Conservation (phyloP, 169 alveolate genomes). For the Eimeria zaria region DNA sequence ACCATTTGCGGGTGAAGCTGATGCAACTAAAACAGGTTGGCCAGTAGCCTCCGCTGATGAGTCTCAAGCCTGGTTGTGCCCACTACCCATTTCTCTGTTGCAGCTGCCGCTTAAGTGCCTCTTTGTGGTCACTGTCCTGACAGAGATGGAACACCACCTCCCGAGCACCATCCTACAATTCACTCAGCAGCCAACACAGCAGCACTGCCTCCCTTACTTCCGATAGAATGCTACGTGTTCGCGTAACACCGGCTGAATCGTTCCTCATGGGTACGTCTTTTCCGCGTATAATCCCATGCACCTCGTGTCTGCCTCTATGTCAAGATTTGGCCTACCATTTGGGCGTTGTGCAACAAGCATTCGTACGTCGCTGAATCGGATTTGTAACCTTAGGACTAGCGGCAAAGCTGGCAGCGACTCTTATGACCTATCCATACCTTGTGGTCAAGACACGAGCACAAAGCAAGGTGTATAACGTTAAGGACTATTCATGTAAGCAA, state of each 20-base stretch:
- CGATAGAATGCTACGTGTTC: conserved; percentile 29
- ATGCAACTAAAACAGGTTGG: conserved; percentile 67
- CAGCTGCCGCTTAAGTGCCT: not conserved
- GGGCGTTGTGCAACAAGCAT: too few species aligned
- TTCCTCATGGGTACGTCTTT: conserved; percentile 68
- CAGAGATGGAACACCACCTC: conserved; percentile 63
- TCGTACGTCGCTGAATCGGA: not conserved
- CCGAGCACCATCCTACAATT: conserved; percentile 31
- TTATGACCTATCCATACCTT: conserved; percentile 81
- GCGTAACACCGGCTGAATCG: conserved; percentile 78
- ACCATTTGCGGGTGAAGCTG: conserved; percentile 60
- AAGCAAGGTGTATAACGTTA: conserved; percentile 69
- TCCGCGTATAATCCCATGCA: not conserved
- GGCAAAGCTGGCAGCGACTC: conserved; percentile 84
- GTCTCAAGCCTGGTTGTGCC: not conserved
- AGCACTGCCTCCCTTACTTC: conserved; percentile 37
- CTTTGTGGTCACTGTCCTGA: not conserved
- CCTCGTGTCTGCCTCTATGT: not conserved
- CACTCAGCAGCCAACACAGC: conserved; percentile 60
- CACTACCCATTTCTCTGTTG: not conserved
- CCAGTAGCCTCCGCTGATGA: conserved; percentile 5
- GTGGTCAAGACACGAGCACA: conserved; percentile 86
- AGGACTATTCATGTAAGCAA: conserved; percentile 81
- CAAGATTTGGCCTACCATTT: not conserved
- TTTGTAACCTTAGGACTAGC: conserved; percentile 34